Evolutionary conservation across 2,329 filamentous ascomycete species (phyloP).

Genomic region (Apiospora kogelbergensis): DNA sequence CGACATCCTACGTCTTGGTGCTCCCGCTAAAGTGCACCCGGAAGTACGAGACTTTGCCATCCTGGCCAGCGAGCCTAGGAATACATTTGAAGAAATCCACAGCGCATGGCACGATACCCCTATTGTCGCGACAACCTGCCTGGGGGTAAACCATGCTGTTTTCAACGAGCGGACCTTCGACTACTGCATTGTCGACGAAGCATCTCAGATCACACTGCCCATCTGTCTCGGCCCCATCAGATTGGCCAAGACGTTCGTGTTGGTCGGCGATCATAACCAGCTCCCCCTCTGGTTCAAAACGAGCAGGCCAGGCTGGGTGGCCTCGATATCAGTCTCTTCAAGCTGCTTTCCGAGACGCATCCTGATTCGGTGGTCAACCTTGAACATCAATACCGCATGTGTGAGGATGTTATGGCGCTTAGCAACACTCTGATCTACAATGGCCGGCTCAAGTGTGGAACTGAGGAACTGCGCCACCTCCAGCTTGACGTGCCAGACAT

Average conservation of each 20-base stretch:
- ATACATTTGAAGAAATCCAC: constrained; percentile 79
- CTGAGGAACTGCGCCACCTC: constrained; percentile 67
- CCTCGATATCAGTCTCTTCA: constrained; percentile 91
- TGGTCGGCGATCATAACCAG: constrained; percentile 96
- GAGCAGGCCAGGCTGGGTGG: constrained; percentile 83
- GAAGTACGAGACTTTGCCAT: constrained; percentile 85
- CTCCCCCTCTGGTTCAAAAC: constrained; percentile 93
- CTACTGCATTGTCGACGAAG: constrained; percentile 98
- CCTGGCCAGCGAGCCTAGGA: constrained; percentile 71
- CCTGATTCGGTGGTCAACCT: constrained; percentile 86
- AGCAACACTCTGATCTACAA: constrained; percentile 92
- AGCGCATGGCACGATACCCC: constrained; percentile 81
- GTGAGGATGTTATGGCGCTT: constrained; percentile 91
- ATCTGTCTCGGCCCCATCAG: constrained; percentile 93
- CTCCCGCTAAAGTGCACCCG: constrained; percentile 80
- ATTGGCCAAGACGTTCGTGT: constrained; percentile 87
- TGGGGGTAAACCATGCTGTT: constrained; percentile 85
- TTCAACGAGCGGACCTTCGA: constrained; percentile 91
- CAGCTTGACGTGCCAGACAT: constrained; percentile 70
- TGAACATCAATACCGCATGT: constrained; percentile 98
- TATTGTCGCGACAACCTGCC: constrained; percentile 91
- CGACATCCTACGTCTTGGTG: constrained; percentile 81
- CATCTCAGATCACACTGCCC: constrained; percentile 93
- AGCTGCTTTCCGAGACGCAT: constrained; percentile 84
- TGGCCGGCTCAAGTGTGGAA: constrained; percentile 89